A percentile compares a stretch with the other conserved stretches of the same genome.
These are phyloP conservation scores for Leavenworthia alabamica DNA, from an alignment of 345 rosid genomes.

Conservation along the genomic window DNA sequence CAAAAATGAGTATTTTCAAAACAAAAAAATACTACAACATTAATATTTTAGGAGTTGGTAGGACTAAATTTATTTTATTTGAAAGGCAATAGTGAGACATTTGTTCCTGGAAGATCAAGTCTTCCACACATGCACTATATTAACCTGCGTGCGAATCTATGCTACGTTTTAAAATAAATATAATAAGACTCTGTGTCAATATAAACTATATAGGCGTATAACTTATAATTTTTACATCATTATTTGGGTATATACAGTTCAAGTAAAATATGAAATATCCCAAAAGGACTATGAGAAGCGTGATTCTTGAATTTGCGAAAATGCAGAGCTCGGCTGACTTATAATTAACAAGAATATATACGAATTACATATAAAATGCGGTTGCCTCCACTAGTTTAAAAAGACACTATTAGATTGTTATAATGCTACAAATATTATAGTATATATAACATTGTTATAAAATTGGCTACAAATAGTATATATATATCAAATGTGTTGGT, in stretches of 20 bases:
- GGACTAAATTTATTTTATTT: slow-evolving; percentile 5
- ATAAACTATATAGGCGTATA: too few species aligned
- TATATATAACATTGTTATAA: background rate
- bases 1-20: too few species aligned
- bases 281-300: slow-evolving; percentile 35
- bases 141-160: slow-evolving; percentile 29
- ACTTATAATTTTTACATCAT: slow-evolving; percentile 10
- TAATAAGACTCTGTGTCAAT: too few species aligned
- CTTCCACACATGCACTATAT: slow-evolving; percentile 33
- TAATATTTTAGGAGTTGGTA: slow-evolving; percentile 27
- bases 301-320: slow-evolving; percentile 29
- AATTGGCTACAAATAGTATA: too few species aligned
- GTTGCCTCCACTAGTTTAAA: background rate
- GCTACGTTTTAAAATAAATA: too few species aligned
- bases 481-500: too few species aligned
- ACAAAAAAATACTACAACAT: too few species aligned
- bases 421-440: too few species aligned
- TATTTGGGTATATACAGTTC: background rate
- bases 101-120: slow-evolving; percentile 31
- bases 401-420: background rate
- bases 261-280: slow-evolving; percentile 15
- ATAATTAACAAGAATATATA: background rate
- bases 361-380: too few species aligned
- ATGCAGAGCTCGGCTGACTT: background rate
- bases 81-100: slow-evolving; percentile 20